Percentiles rank a stretch among this genome's conserved stretches.
phyloP scores from a whole-genome alignment of 495 filamentous ascomycete species.

The Hamigera avellanea region DNA sequence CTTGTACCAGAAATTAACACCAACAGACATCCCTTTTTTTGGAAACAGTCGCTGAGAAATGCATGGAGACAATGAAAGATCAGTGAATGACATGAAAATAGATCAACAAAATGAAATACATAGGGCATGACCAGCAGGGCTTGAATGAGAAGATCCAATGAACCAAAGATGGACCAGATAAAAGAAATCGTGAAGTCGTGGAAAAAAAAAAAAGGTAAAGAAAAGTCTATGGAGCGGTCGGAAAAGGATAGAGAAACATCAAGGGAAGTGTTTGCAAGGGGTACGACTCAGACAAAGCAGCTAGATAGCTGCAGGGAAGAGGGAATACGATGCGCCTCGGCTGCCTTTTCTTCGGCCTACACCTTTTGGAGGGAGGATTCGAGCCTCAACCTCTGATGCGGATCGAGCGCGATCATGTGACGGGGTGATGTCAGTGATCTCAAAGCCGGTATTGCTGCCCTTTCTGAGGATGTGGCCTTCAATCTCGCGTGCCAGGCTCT shows the following conservation, averaged over 20 bases:
- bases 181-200: conserved; percentile 13
- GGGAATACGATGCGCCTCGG: conserved; percentile 34
- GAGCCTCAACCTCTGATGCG: conserved; percentile 18
- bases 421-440: conserved; percentile 10
- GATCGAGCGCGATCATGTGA: conserved; percentile 29
- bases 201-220: conserved; percentile 6
- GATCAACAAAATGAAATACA: conserved; percentile 3
- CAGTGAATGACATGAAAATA: conserved; percentile 12
- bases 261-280: neutral
- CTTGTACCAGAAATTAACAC: conserved; percentile 11
- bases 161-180: conserved; percentile 3
- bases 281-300: neutral
- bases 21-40: conserved; percentile 8
- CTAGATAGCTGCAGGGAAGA: conserved; percentile 22
- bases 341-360: conserved; percentile 19
- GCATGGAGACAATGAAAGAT: conserved; percentile 21
- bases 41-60: conserved; percentile 31
- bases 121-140: conserved; percentile 1
- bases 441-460: conserved; percentile 15
- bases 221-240: conserved; percentile 3
- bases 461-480: conserved; percentile 18
- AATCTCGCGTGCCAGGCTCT: conserved; percentile 24
- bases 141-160: conserved; percentile 3
- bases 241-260: neutral
- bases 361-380: conserved; percentile 3